Base-by-base conservation (phyloP, 768 basidiomycete species). In the Rhizopogon roseolus region DNA sequence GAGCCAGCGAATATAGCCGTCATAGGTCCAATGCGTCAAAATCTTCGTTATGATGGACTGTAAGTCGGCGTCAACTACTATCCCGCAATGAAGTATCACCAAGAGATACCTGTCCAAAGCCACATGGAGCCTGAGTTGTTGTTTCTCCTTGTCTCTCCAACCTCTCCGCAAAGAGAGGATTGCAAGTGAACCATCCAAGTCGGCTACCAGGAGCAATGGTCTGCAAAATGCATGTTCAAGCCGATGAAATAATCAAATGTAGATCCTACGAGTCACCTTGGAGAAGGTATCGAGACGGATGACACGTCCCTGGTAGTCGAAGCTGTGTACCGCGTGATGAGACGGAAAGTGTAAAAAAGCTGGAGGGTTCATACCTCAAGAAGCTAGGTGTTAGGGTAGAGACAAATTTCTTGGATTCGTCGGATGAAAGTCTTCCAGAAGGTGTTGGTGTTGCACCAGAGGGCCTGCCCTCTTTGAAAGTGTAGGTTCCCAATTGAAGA, bases 211-310 rank as follows among this genome's bases (percentile, higher is more conserved):
- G 90, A 3, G 86, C 86, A 44, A 92, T 80, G 3, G 84, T 88
- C 86, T 92, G 62, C 17, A 58, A 57, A 57, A 62, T 55, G 34
- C 10, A n/a, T n/a, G 38, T 17, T 37, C 25, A n/a, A 29, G 16
- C 37, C 14, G 3, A 49, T 14, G 19, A 10, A 16, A 3, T 22
- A 19, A 43, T 40, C 4, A 44, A 13, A 22, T 41, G 4, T 29
- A 8, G 7, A 28, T 38, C 22, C 19, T 28, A 22, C 7, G 14
- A 27, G 57, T 36, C 44, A 81, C 85, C 81, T 90, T 90, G 37
- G 84, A 86, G 64, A 90, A 89, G 0, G 85, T 85, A 62, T 93
- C 92, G 36, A 93, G 70, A 3, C 90, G 85, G 54, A 95, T 82
- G 41, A 95, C 91, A 29, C 91, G 81, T 3, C 90, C 91, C 66